A percentile compares a stretch with the other conserved stretches of the same genome.
phyloP scores from a whole-genome alignment of 2,329 filamentous ascomycete genomes.

The Thelonectria olida region DNA sequence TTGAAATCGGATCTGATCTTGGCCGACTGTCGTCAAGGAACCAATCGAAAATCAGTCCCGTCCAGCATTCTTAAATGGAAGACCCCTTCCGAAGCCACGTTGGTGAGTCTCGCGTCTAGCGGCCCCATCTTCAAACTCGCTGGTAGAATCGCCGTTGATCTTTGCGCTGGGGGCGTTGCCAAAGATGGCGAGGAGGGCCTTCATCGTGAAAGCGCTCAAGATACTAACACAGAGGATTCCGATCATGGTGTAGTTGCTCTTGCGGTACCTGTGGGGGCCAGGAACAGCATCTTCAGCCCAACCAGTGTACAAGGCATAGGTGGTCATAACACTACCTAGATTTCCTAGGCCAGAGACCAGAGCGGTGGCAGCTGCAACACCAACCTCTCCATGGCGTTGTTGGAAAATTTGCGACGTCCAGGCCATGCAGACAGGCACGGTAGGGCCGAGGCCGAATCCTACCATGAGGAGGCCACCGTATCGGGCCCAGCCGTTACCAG shows the following conservation, averaged over 20 bases:
- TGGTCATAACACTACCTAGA: slow-evolving; percentile 84
- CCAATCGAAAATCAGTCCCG: slow-evolving; percentile 35
- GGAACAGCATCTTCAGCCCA: slow-evolving; percentile 80
- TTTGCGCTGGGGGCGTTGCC: slow-evolving; percentile 63
- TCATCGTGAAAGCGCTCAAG: slow-evolving; percentile 74
- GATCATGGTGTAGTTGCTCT: slow-evolving; percentile 89
- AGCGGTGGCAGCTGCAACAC: slow-evolving; percentile 85
- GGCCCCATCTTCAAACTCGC: slow-evolving; percentile 67
- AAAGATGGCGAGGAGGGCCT: slow-evolving; percentile 67
- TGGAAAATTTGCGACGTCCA: slow-evolving; percentile 95
- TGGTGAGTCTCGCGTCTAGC: slow-evolving; percentile 66
- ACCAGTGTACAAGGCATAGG: slow-evolving; percentile 88
- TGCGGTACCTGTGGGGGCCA: slow-evolving; percentile 77
- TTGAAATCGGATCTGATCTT: slow-evolving; percentile 41
- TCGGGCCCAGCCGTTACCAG: slow-evolving; percentile 77
- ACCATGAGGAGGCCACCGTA: slow-evolving; percentile 92
- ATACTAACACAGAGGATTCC: slow-evolving; percentile 85
- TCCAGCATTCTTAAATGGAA: slow-evolving; percentile 44
- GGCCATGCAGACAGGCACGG: slow-evolving; percentile 92
- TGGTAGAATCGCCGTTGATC: slow-evolving; percentile 51
- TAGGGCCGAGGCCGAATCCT: slow-evolving; percentile 89
- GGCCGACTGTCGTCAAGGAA: slow-evolving; percentile 4
- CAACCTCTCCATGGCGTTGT: slow-evolving; percentile 86
- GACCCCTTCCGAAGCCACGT: slow-evolving; percentile 63
- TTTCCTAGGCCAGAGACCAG: slow-evolving; percentile 90